Evolutionary conservation across 2,329 filamentous ascomycete species (phyloP).

Genomic region (Fusarium nanum): DNA sequence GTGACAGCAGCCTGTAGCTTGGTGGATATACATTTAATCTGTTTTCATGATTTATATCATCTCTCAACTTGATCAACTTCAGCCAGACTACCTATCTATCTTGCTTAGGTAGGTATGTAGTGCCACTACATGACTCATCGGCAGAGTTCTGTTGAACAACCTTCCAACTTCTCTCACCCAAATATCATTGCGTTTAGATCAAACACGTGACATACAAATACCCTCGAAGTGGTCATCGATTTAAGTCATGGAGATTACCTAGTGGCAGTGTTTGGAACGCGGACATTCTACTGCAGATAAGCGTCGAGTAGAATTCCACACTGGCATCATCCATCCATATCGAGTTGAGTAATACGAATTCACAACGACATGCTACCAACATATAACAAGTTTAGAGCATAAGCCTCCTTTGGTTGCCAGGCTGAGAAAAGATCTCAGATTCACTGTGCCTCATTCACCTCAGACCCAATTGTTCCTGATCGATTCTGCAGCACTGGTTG

Average conservation of each 20-base stretch:
- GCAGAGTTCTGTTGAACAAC: neutral
- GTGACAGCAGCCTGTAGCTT: neutral
- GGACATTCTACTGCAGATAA: neutral
- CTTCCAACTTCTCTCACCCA: neutral
- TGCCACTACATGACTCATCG: neutral
- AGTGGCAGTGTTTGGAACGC: neutral
- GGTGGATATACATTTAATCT: neutral
- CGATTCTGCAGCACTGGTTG: neutral
- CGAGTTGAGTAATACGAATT: neutral
- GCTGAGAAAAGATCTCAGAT: neutral
- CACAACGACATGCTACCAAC: neutral
- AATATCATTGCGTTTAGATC: neutral
- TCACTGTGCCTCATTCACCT: neutral
- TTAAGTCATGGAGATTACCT: neutral
- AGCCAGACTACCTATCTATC: neutral
- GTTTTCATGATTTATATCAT: neutral
- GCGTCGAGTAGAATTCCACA: constrained; percentile 1
- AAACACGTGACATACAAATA: constrained; percentile 1
- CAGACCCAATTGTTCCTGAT: neutral
- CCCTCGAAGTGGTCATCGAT: neutral
- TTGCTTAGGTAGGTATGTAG: neutral
- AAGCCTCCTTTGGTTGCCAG: neutral
- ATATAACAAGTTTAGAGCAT: neutral
- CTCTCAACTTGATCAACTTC: neutral
- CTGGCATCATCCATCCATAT: neutral